Conservation (phyloP, 352 stramenopile genomes). For the Pythium aquatile region DNA sequence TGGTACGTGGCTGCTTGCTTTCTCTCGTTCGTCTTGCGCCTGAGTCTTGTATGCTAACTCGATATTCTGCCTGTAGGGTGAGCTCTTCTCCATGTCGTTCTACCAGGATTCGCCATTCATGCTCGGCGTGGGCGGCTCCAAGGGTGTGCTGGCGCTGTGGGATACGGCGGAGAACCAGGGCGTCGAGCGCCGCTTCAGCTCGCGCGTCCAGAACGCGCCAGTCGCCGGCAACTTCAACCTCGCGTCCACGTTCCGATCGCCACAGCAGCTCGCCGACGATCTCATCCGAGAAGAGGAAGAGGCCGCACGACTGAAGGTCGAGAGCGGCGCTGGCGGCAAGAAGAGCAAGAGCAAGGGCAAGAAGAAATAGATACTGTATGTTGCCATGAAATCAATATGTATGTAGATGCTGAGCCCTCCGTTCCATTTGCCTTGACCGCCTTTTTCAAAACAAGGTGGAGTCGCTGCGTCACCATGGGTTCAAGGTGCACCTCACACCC, state of each 20-base stretch:
- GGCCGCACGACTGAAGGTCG: constrained; percentile 33
- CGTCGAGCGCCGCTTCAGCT: constrained; percentile 81
- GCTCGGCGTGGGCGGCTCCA: constrained; percentile 87
- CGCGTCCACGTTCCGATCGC: constrained; percentile 68
- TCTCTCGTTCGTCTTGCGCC: not conserved
- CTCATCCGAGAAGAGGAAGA: constrained; percentile 70
- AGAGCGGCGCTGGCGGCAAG: constrained; percentile 35
- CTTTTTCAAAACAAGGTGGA: not conserved
- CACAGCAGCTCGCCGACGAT: constrained; percentile 76
- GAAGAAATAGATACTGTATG: constrained; percentile 34
- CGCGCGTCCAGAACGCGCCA: constrained; percentile 48
- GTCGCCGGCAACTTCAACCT: constrained; percentile 41
- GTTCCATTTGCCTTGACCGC: not conserved
- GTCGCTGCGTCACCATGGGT: constrained; percentile 1
- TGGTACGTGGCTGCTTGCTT: constrained; percentile 46
- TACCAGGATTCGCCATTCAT: constrained; percentile 89
- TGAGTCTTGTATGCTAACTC: not conserved
- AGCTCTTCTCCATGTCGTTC: constrained; percentile 90
- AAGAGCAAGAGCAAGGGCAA: constrained; percentile 57
- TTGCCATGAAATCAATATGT: constrained; percentile 8
- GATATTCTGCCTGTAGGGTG: constrained; percentile 48
- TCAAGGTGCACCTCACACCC: not conserved
- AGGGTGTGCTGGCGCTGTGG: constrained; percentile 88
- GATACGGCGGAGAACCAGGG: constrained; percentile 87
- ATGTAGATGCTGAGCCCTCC: not conserved